phyloP scores from a whole-genome alignment of 208 protist genomes.

The Entamoeba histolytica region DNA sequence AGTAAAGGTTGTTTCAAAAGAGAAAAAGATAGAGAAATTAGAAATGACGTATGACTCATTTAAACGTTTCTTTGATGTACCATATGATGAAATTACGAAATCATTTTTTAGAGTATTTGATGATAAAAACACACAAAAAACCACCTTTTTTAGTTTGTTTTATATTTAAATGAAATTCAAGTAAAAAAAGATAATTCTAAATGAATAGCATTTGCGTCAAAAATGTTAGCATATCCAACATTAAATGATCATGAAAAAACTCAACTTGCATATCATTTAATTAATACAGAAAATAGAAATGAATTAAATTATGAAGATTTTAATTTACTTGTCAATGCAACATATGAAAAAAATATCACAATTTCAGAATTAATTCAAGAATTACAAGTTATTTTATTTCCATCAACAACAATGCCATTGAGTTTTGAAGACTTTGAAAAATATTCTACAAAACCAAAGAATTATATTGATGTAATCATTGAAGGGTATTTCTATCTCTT shows the following conservation, averaged over 20 bases:
- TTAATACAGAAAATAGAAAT: not conserved
- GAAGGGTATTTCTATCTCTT: not conserved
- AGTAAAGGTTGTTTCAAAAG: not conserved
- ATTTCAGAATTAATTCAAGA: not conserved
- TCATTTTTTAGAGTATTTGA: not conserved
- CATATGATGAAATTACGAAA: not conserved
- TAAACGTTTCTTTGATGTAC: not conserved
- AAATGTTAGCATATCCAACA: not conserved
- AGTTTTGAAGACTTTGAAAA: not conserved
- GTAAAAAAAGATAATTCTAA: too few species aligned
- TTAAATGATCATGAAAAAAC: not conserved
- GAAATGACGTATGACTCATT: not conserved
- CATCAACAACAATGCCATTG: not conserved
- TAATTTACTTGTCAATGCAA: not conserved
- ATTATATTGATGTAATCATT: not conserved
- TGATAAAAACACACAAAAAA: not conserved
- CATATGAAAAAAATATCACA: not conserved
- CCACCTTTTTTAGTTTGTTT: not conserved
- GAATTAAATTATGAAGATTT: not conserved
- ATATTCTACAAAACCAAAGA: not conserved
- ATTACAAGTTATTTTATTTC: not conserved
- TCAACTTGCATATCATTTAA: not conserved
- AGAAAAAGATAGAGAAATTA: not conserved
- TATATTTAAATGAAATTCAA: too few species aligned
- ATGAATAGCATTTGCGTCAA: not conserved